Percentiles rank a stretch among this genome's conserved stretches.
Evolutionary conservation across 1,284 basidiomycete species (phyloP).

Genomic region (Porogramme epimiltina): DNA sequence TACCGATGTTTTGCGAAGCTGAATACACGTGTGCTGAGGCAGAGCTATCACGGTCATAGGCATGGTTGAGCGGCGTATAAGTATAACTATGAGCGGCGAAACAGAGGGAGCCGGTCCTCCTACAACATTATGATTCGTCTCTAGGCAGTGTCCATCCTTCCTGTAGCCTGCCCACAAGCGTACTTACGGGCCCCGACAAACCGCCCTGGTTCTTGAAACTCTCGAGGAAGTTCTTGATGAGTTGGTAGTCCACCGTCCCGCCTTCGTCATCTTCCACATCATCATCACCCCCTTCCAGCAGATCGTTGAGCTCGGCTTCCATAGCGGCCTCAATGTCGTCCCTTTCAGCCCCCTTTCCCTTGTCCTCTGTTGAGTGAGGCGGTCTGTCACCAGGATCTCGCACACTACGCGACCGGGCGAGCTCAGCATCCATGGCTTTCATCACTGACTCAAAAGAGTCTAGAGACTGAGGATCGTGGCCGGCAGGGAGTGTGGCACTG

Average conservation of each 20-base stretch:
- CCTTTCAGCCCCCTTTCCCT: constrained; percentile 47
- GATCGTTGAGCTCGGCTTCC: constrained; percentile 77
- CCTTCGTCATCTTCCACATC: constrained; percentile 56
- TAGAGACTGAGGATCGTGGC: constrained; percentile 48
- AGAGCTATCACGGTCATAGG: too few relatives aligned
- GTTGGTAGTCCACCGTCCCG: constrained; percentile 72
- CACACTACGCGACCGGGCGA: constrained; percentile 47
- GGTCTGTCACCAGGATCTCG: constrained; percentile 4
- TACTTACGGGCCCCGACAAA: constrained; percentile 86
- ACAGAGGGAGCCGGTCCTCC: too few relatives aligned
- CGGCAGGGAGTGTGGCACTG: background rate
- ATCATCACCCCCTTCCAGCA: constrained; percentile 50
- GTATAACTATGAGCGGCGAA: background rate
- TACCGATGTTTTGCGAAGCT: too few relatives aligned
- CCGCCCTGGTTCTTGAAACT: constrained; percentile 91
- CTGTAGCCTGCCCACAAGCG: constrained; percentile 81
- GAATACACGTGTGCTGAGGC: too few relatives aligned
- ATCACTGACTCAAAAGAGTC: constrained; percentile 93
- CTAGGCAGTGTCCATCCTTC: constrained; percentile 72
- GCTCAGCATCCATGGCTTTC: constrained; percentile 89
- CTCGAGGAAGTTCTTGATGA: constrained; percentile 95
- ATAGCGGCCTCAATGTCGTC: constrained; percentile 77
- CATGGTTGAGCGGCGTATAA: too few relatives aligned
- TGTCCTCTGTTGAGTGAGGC: constrained; percentile 31
- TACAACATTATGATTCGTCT: constrained; percentile 48